Evolutionary conservation across 768 basidiomycete genomes (phyloP), one percentile per base, ranked within the genome.

Genomic region (Lentinula lateritia): DNA sequence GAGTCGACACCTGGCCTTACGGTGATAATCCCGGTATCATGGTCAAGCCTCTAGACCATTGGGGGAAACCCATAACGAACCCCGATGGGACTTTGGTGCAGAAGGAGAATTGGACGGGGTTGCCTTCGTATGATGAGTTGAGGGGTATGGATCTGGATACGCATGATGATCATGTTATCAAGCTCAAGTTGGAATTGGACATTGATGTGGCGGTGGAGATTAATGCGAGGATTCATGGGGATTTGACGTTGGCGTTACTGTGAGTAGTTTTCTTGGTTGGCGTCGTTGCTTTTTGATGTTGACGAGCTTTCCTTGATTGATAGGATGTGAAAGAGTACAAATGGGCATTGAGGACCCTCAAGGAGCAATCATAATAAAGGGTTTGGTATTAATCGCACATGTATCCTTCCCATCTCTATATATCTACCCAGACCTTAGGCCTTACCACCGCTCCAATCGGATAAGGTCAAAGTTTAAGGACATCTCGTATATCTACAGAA

Each of bases 231-330:
- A 56, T 62, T 18, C 62, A 62, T 59, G 62, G 62, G 4, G 62
- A 62, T 60, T 28, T 62, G 32, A 62, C 62, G n/a, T 52, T 62
- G 45, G 62, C 62, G 6, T 45, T 62, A n/a, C 20, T 62, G 62
- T 62, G 23, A 52, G 62, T 42, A 5, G 8, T 12, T 56, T 42
- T 35, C 13, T 9, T 12, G 16, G 3, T 50, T 15, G 28, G 3
- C 28, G 28, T 28, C 28, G 28, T 28, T 28, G 28, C 28, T 28
- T 28, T 28, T 4, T 2, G 28, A 28, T 28, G 28, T 3, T 28
- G 28, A n/a, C n/a, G n/a, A n/a, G n/a, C n/a, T n/a, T n/a, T n/a
- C n/a, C n/a, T n/a, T n/a, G n/a, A n/a, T n/a, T n/a, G n/a, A n/a
- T n/a, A n/a, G n/a, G 28, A 28, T 28, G 28, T 28, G 28, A 28